Evolutionary conservation across 176 grass and related monocot genomes (phyloP).

Genomic region (Ampelocalamus luodianensis): DNA sequence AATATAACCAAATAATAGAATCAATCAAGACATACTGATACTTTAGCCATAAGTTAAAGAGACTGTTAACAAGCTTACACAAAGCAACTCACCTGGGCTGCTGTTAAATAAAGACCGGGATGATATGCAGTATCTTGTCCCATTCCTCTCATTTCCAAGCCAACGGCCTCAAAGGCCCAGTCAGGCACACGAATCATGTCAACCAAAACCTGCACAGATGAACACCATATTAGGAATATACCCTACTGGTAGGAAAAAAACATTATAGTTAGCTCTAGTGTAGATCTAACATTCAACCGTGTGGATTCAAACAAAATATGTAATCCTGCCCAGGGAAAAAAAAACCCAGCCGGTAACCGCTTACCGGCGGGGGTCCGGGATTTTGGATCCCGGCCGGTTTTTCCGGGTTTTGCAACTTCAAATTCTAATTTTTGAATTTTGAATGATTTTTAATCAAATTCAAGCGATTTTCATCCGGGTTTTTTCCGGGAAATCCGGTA

Average conservation of each 20-base stretch:
- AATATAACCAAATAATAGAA: not conserved
- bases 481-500: too few species aligned
- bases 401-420: too few species aligned
- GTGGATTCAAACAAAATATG: slow-evolving; percentile 2
- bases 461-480: too few species aligned
- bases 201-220: slow-evolving; percentile 73
- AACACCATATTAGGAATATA: slow-evolving; percentile 37
- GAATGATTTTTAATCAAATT: too few species aligned
- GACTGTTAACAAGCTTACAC: not conserved
- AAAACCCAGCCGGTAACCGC: too few species aligned
- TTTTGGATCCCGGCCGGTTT: too few species aligned
- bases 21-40: not conserved
- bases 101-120: slow-evolving; percentile 94
- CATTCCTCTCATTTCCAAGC: slow-evolving; percentile 88
- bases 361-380: too few species aligned
- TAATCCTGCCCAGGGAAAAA: slow-evolving; percentile 11
- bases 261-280: not conserved
- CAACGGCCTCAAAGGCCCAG: slow-evolving; percentile 97
- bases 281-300: not conserved
- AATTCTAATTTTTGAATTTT: too few species aligned
- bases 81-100: slow-evolving; percentile 70
- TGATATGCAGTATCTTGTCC: slow-evolving; percentile 97
- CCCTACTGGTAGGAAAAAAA: not conserved
- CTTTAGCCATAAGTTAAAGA: not conserved
- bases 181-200: slow-evolving; percentile 98